Base-by-base conservation (phyloP, 1,139 yeast species). In the Debaryomyces coudertii region DNA sequence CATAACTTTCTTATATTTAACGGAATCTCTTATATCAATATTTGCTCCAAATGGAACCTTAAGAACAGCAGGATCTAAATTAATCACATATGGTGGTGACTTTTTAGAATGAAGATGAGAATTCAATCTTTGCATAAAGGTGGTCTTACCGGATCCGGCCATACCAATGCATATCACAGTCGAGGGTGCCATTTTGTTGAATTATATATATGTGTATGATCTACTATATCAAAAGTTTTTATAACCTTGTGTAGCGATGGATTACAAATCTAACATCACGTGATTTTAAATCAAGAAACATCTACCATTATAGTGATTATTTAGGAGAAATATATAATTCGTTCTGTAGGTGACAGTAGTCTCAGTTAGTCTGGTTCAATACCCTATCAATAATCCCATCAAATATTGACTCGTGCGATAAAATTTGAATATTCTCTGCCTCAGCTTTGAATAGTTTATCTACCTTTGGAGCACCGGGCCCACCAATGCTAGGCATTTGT, bases 101-200 rank as follows among this genome's bases (percentile, higher is more conserved):
- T 79, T 73, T 53, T 83, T 76, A 36, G 87, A 52, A 59, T 92
- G 96, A 36, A 93, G 73, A 63, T 93, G 96, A 1, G 97, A 82
- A 68, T 92, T 93, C 48, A 95, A 72, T 51, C 99, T 74, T 65
- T 95, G 99, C 90, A 95, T 86, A 65, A 95, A 93, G 2, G 99
- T 95, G 70, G 99, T 93, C 69, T 95, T 95, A 58, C 99, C 99
- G 44, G 95, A 85, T 36, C 96, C 97, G 58, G 97, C 97, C 97
- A 90, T 90, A 52, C 98, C 97, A 53, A 92, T 89, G 67, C 96
- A 89, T 33, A 90, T 73, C 33, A 90, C 73, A 3, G 90, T 85
- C 24, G 85, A 77, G 34, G 89, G 82, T 40, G 80, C 69, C 83
- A 77, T 80, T 15, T 30, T 55, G 48, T 22, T 41, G 15, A 12